Evolutionary conservation across 805 yeast genomes (phyloP), one percentile per base, ranked within the genome.

Genomic region (Danielia oregonensis): DNA sequence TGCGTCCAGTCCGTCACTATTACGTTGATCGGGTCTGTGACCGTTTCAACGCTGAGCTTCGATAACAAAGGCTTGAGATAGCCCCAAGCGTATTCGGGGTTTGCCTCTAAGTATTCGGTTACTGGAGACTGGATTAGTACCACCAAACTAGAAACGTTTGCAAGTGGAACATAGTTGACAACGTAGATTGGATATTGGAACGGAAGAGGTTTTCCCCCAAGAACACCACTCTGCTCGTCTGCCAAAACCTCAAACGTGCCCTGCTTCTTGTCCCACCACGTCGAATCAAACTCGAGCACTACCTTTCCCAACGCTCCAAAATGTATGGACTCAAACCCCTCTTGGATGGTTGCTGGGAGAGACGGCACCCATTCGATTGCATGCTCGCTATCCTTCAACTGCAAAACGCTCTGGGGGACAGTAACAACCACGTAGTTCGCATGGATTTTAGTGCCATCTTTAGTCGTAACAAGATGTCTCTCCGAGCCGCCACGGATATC

Each of bases 241-340:
- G 48, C 36, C 24, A 47, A 17, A n/a, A 46, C 39, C 31, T 30
- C 39, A 7, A 60, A 50, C 16, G 61, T 36, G 30, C 60, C 61
- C 28, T 35, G 46, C 12, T 61, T 57, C 4, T 35, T 26, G 28
- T 68, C 70, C 94, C 94, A 85, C 57, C 79, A 81, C 2, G 71
- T 57, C 1, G 55, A 40, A 4, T 74, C 76, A 51, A 86, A 86
- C 52, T 82, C 89, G 38, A 86, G 65, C 0, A 83, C 60, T 8
- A 83, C 76, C 54, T 86, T 86, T 0, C 95, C 94, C 26, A 86
- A 59, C 1, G 81, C 72, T 0, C 89, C 89, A 55, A 72, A 78
- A 39, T 74, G 74, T 46, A 81, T 67, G 8, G 63, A 58, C 2
- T 59, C 46, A 10, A 85, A 59, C 0, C 82, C 61, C 1, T 59